These are phyloP conservation scores for Xylariaceae sp. DNA, from an alignment of 2,329 filamentous ascomycete species.

Conservation along the genomic window DNA sequence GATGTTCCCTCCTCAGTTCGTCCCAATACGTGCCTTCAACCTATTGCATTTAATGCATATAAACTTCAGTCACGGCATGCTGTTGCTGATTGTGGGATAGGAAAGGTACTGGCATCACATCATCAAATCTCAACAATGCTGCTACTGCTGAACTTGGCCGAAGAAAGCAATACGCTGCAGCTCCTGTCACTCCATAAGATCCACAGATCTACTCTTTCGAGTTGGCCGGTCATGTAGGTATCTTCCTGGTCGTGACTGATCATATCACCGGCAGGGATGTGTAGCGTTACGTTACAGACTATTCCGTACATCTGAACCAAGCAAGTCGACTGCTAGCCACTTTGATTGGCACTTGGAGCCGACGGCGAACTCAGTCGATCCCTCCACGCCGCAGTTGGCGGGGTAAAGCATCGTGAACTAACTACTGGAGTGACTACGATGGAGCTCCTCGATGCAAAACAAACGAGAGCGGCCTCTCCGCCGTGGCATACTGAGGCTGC, in stretches of 20 bases:
- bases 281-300: neutral
- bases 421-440: neutral
- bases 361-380: neutral
- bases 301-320: too few species aligned
- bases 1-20: too few species aligned
- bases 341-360: neutral
- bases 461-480: neutral
- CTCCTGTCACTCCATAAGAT: neutral
- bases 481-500: neutral
- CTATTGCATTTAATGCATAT: too few species aligned
- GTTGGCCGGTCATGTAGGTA: neutral
- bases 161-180: neutral
- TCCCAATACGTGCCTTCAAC: too few species aligned
- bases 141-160: neutral
- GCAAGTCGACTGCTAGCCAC: too few species aligned
- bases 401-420: neutral
- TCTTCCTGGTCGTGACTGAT: neutral
- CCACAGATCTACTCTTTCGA: neutral
- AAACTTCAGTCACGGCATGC: too few species aligned
- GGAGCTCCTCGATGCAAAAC: neutral
- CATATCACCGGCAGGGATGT: neutral
- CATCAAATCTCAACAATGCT: neutral
- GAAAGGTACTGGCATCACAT: neutral
- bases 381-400: neutral
- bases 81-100: too few species aligned